Conservation (phyloP, 139 green algal species). For the Zygnema circumcarinatum region DNA sequence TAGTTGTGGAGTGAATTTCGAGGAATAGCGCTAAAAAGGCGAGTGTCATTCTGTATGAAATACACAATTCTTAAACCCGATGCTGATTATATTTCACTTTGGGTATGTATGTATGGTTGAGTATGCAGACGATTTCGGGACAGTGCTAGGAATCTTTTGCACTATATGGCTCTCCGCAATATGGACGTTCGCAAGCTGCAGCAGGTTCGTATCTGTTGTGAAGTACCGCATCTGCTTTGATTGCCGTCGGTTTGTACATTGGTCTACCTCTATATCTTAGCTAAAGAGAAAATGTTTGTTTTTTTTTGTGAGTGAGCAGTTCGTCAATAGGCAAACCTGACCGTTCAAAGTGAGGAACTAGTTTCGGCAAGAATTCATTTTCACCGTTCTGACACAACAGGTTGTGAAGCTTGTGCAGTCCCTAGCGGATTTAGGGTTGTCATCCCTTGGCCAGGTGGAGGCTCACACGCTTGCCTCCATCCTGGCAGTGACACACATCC, state of each 20-base stretch:
- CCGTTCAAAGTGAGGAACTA: too few species aligned
- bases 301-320: background rate
- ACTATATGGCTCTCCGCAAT: constrained; percentile 53
- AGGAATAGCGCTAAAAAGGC: too few species aligned
- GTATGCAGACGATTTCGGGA: constrained; percentile 39
- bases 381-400: too few species aligned
- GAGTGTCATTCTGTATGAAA: too few species aligned
- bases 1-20: too few species aligned
- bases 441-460: constrained; percentile 32
- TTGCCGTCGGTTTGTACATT: background rate
- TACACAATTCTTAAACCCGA: too few species aligned
- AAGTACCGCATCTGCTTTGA: background rate
- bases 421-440: constrained; percentile 33
- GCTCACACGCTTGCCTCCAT: constrained; percentile 47
- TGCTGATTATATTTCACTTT: too few species aligned
- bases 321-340: too few species aligned
- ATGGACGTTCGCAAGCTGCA: constrained; percentile 36
- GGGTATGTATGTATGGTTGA: too few species aligned
- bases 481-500: constrained; percentile 7
- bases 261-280: background rate
- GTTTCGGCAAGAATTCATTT: too few species aligned
- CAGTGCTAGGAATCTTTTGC: constrained; percentile 40
- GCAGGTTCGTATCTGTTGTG: background rate
- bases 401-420: too few species aligned
- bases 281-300: background rate